Percentiles rank a stretch among this genome's conserved stretches.
Evolutionary conservation across 139 green algal species (phyloP).

Genomic region (Mychonastes homosphaera): DNA sequence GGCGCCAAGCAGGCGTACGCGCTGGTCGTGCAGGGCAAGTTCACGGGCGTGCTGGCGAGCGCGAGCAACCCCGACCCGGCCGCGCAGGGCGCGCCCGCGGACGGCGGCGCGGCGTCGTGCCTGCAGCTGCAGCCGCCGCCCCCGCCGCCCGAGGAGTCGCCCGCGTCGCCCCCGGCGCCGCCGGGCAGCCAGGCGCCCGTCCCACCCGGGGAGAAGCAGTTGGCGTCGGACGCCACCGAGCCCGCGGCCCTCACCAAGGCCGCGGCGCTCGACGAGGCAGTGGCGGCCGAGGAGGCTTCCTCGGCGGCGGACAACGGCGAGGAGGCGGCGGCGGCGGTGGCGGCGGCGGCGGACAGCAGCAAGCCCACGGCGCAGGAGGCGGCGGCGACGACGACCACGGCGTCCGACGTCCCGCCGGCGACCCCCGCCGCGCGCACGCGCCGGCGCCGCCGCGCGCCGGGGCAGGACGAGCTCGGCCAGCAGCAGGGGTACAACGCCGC

Average conservation of each 20-base stretch:
- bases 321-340: too few species aligned
- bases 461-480: too few species aligned
- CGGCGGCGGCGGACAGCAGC: too few species aligned
- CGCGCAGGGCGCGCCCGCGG: not conserved
- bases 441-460: constrained; percentile 40
- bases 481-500: constrained; percentile 47
- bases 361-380: too few species aligned
- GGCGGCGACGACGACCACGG: too few species aligned
- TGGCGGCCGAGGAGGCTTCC: too few species aligned
- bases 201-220: not conserved
- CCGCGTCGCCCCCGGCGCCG: too few species aligned
- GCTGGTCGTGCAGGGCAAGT: constrained; percentile 54
- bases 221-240: not conserved
- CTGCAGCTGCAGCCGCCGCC: constrained; percentile 4
- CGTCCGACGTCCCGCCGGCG: too few species aligned
- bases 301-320: too few species aligned
- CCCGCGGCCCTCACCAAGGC: constrained; percentile 22
- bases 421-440: too few species aligned
- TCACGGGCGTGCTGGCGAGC: constrained; percentile 36
- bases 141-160: not conserved
- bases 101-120: not conserved
- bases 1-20: constrained; percentile 48
- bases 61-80: constrained; percentile 33
- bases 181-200: not conserved
- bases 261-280: too few species aligned